phyloP scores from a whole-genome alignment of 768 basidiomycete species.

The Xanthoconium purpureum region DNA sequence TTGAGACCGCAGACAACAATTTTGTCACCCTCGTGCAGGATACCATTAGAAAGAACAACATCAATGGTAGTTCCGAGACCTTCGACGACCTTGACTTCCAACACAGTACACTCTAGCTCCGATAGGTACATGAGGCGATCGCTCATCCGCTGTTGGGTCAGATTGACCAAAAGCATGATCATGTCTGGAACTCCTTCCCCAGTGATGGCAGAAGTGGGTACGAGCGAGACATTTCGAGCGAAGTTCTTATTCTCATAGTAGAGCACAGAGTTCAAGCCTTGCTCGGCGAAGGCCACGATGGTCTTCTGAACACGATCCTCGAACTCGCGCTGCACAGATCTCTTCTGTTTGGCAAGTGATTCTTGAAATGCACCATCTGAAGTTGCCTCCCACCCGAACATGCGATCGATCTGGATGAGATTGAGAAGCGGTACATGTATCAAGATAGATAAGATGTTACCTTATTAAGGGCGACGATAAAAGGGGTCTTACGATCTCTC shows the following conservation, averaged over 20 bases:
- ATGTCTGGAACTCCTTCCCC: slow-evolving; percentile 99
- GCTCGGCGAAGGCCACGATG: slow-evolving; percentile 93
- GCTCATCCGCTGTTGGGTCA: slow-evolving; percentile 98
- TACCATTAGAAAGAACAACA: slow-evolving; percentile 93
- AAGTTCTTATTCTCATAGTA: slow-evolving; percentile 99
- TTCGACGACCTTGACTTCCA: slow-evolving; percentile 98
- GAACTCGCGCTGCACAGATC: slow-evolving; percentile 84
- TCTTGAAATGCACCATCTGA: slow-evolving; percentile 92
- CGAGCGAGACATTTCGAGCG: slow-evolving; percentile 89
- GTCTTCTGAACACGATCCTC: slow-evolving; percentile 84
- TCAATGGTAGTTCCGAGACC: slow-evolving; percentile 98
- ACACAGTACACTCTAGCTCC: slow-evolving; percentile 94
- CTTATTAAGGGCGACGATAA: slow-evolving; percentile 98
- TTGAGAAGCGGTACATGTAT: slow-evolving; percentile 10
- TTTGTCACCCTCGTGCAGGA: slow-evolving; percentile 85
- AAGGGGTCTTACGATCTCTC: slow-evolving; percentile 91
- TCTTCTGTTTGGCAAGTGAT: slow-evolving; percentile 79
- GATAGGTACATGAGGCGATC: slow-evolving; percentile 97
- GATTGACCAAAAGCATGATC: slow-evolving; percentile 97
- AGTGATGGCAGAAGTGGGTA: slow-evolving; percentile 96
- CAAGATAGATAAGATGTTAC: slow-evolving; percentile 34
- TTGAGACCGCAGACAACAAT: slow-evolving; percentile 97
- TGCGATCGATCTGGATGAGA: slow-evolving; percentile 80
- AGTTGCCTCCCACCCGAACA: slow-evolving; percentile 91
- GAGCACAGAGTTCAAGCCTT: slow-evolving; percentile 90